Base-by-base conservation (phyloP, 352 stramenopile species). In the Pythium brachiatum region DNA sequence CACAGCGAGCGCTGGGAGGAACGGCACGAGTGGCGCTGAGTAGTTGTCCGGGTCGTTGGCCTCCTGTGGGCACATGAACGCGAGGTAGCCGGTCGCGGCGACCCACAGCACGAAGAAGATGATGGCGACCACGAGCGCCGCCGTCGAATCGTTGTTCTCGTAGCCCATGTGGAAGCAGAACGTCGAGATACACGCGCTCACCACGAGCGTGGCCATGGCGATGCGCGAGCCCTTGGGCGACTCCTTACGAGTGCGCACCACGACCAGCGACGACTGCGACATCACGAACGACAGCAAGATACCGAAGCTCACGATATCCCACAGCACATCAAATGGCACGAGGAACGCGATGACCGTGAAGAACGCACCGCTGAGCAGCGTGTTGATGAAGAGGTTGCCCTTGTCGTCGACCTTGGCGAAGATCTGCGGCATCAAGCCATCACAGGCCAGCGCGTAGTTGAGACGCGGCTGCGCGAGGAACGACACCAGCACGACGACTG, bases 381-480 rank as follows among this genome's bases (percentile, higher is more conserved):
- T 90, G 69, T 89, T 89, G 52, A 73, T 82, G 53, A 94, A 91
- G 38, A 96, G 60, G 66, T 91, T 90, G 46, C 82, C 81, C 55
- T 94, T 89, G 53, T 74, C 62, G 60, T 94, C 80, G 18, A 93
- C 78, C 58, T 88, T 86, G 52, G 79, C 73, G 76, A 98, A 98
- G 53, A 97, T 85, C 53, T 73, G 66, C 25, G 95, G 94, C 64
- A 98, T 77, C 6, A 99, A 76, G 16, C 94, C 94, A 64, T 98
- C 96, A 41, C 87, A 89, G 29, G 90, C 81, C 64, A 98, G 81
- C 20, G 92, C 90, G 71, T 93, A 97, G 70, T 97, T 94, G 34
- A 98, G 72, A 52, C 91, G 83, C n/a, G 92, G 94, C 67, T 98
- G 94, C 38, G 92, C 90, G 15, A 98, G 69, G 59, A 98, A 92